A percentile compares a stretch with the other conserved stretches of the same genome.
phyloP scores from a whole-genome alignment of 768 basidiomycete genomes.

The Lactifluus echinatus region DNA sequence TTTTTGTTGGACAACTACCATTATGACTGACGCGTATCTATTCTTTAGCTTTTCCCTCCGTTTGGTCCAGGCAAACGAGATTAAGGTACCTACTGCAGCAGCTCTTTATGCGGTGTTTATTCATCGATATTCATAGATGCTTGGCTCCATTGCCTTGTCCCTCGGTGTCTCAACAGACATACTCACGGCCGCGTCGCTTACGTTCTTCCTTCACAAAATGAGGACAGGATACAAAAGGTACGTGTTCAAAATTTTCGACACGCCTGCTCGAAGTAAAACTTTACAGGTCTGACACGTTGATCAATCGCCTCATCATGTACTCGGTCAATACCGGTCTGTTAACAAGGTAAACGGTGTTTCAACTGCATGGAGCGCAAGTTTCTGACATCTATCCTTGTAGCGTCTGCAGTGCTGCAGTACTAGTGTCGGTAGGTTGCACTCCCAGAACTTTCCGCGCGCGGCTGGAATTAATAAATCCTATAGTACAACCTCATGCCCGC shows the following conservation, averaged over 20 bases:
- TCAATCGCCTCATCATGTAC: conserved; percentile 48
- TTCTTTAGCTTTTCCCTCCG: conserved; percentile 32
- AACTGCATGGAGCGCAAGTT: not conserved
- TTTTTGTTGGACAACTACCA: not conserved
- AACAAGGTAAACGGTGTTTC: conserved; percentile 38
- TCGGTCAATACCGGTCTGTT: conserved; percentile 55
- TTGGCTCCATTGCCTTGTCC: conserved; percentile 43
- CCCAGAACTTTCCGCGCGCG: not conserved
- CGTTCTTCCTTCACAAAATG: conserved; percentile 45
- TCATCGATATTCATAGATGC: conserved; percentile 26
- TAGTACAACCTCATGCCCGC: conserved; percentile 48
- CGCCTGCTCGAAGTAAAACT: not conserved
- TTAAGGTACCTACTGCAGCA: conserved; percentile 36
- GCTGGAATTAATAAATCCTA: not conserved
- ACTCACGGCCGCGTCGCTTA: conserved; percentile 42
- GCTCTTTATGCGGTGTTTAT: not conserved
- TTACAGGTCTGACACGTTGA: conserved; percentile 47
- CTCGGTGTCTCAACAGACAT: conserved; percentile 44
- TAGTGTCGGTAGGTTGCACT: conserved; percentile 41
- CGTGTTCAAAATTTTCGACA: conserved; percentile 4
- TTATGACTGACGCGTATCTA: not conserved
- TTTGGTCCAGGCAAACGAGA: conserved; percentile 33
- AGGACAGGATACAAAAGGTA: conserved; percentile 42
- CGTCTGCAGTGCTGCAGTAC: conserved; percentile 39
- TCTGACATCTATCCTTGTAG: conserved; percentile 23